Conservation (phyloP, 2,329 filamentous ascomycete genomes). For the Penicillium vulpinum region DNA sequence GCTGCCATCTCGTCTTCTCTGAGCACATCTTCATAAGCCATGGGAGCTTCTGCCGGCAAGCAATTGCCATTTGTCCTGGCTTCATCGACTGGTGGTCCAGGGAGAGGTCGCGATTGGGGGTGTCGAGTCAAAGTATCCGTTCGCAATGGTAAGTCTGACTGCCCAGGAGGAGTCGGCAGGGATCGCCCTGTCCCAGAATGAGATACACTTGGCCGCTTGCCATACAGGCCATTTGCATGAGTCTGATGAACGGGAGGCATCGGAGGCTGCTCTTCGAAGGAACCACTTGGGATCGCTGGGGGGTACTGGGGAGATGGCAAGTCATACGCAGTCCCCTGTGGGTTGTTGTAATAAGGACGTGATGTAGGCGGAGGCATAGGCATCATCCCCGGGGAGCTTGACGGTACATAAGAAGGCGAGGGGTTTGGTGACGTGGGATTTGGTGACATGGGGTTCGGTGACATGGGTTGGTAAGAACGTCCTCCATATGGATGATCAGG, state of each 20-base stretch:
- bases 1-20: slow-evolving; percentile 58
- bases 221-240: slow-evolving; percentile 27
- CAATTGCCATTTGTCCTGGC: slow-evolving; percentile 19
- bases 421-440: slow-evolving; percentile 17
- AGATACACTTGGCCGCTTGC: slow-evolving; percentile 29
- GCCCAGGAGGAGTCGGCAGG: slow-evolving; percentile 51
- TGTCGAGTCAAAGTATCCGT: slow-evolving; percentile 57
- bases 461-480: slow-evolving; percentile 35
- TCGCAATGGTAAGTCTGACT: slow-evolving; percentile 53
- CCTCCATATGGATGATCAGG: slow-evolving; percentile 41
- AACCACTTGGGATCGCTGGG: slow-evolving; percentile 18
- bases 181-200: slow-evolving; percentile 40
- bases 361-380: slow-evolving; percentile 21
- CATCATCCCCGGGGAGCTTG: slow-evolving; percentile 22
- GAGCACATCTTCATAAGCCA: slow-evolving; percentile 58
- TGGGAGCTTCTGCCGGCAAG: not conserved
- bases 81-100: slow-evolving; percentile 55
- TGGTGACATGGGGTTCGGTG: slow-evolving; percentile 22
- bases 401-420: slow-evolving; percentile 24
- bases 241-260: slow-evolving; percentile 35
- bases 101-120: slow-evolving; percentile 59
- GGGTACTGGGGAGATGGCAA: slow-evolving; percentile 26
- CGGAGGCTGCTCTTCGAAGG: slow-evolving; percentile 35
- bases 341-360: slow-evolving; percentile 24
- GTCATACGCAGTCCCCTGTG: slow-evolving; percentile 26